These are phyloP conservation scores for Krasilnikovozyma curviuscula DNA, from an alignment of 768 basidiomycete species.

Conservation along the genomic window DNA sequence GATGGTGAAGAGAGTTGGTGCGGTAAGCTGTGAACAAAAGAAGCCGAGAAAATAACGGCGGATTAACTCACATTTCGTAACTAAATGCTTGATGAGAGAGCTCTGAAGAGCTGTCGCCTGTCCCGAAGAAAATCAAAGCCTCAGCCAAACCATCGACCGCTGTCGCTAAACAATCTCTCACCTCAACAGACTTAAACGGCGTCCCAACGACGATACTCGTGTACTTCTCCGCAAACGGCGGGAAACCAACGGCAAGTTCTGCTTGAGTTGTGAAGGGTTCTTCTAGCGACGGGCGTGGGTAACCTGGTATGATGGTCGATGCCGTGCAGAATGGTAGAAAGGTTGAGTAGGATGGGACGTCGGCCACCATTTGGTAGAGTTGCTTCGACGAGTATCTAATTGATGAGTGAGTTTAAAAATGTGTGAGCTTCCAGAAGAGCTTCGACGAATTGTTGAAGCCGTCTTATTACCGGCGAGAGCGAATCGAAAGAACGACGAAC, in stretches of 20 bases:
- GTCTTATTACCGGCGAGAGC: no score
- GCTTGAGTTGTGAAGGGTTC: conserved; percentile 44
- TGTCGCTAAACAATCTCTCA: conserved; percentile 25
- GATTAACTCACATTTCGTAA: conserved; percentile 36
- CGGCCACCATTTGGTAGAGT: conserved; percentile 67
- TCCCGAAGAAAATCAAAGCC: not conserved
- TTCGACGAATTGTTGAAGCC: no score
- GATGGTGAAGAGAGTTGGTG: conserved; percentile 5
- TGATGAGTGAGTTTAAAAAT: no score
- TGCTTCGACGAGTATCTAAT: conserved; percentile 64
- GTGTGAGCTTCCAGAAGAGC: no score
- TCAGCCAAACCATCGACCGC: not conserved
- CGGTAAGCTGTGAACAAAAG: conserved; percentile 25
- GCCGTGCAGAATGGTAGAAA: conserved; percentile 79
- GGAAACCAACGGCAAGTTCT: conserved; percentile 73
- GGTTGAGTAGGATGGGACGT: conserved; percentile 62
- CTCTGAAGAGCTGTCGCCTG: conserved; percentile 57
- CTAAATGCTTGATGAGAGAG: conserved; percentile 51
- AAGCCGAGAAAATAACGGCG: not conserved
- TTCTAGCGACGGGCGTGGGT: conserved; percentile 6
- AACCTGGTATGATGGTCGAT: conserved; percentile 40
- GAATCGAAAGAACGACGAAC: no score
- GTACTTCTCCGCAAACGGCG: conserved; percentile 71
- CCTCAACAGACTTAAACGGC: conserved; percentile 62
- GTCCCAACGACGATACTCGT: conserved; percentile 61